A percentile compares a stretch with the other conserved stretches of the same genome.
These are phyloP conservation scores for Boletus subparvulus DNA, from an alignment of 768 basidiomycete genomes.

Conservation along the genomic window DNA sequence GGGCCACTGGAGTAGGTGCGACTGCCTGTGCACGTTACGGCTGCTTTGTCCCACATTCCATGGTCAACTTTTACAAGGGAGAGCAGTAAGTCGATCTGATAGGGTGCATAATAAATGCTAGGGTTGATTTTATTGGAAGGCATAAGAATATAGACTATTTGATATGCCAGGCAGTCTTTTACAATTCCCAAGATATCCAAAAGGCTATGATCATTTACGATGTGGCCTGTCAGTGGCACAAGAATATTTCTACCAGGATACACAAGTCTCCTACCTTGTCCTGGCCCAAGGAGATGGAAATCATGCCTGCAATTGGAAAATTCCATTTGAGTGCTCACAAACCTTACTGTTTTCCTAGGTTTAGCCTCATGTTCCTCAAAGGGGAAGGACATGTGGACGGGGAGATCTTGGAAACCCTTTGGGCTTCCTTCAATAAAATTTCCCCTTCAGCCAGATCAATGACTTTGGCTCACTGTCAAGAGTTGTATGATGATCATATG, in stretches of 20 bases:
- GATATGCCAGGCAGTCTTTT: constrained; percentile 19
- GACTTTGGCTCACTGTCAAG: constrained; percentile 21
- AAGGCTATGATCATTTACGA: constrained; percentile 27
- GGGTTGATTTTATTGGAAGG: constrained; percentile 14
- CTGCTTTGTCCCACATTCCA: constrained; percentile 25
- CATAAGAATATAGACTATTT: constrained; percentile 32
- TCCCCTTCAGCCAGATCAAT: constrained; percentile 24
- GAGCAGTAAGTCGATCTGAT: constrained; percentile 10
- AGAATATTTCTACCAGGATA: constrained; percentile 8
- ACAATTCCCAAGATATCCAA: background rate
- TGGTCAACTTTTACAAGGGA: constrained; percentile 34
- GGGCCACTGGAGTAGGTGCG: background rate
- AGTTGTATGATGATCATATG: constrained; percentile 16
- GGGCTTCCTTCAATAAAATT: constrained; percentile 31
- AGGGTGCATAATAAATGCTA: too few species aligned
- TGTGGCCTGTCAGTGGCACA: constrained; percentile 29
- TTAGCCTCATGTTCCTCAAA: constrained; percentile 12
- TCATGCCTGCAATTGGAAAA: constrained; percentile 23
- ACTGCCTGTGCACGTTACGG: background rate
- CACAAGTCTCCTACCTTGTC: background rate
- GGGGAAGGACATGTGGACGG: constrained; percentile 33
- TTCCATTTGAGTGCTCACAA: constrained; percentile 35
- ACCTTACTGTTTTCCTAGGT: constrained; percentile 24
- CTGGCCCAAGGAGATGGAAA: background rate
- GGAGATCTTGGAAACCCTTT: constrained; percentile 36